Evolutionary conservation across 2,329 filamentous ascomycete genomes (phyloP), one percentile per base, ranked within the genome.

Genomic region (Nigrograna mackinnonii): DNA sequence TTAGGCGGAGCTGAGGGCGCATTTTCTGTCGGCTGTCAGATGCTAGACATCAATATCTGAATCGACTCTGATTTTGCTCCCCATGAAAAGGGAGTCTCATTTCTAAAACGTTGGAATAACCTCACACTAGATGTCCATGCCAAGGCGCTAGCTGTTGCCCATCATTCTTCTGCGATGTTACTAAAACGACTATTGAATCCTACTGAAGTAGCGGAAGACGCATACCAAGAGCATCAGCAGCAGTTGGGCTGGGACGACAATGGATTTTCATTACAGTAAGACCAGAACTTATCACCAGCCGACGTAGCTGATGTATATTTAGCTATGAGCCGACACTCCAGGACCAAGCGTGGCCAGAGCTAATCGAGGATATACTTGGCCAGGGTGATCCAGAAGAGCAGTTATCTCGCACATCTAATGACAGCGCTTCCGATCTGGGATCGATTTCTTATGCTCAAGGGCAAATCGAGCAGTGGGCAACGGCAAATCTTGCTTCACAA

Each of bases 131-230:
- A n/a, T n/a, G n/a, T n/a, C n/a, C n/a, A n/a, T 22, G 41, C 49
- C 46, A 53, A 57, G 46, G 30, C 37, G 33, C 44, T 48, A 47
- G 31, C 35, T 32, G n/a, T n/a, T 31, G 20, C n/a, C 22, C 36
- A 36, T 14, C 16, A 11, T 22, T 13, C 11, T 22, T 6, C 35
- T 20, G 55, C 57, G 53, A 16, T 16, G 7, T 55, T 49, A 14
- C 46, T 60, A 18, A 60, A 60, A 37, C 57, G 55, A 20, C 35
- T 60, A 22, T 41, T 61, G 22, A 59, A 59, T 35, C 41, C 50
- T 16, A 28, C 24, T 17, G 58, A 56, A 3, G 40, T 52, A 18
- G 33, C 26, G 9, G 35, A 43, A 5, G 20, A 40, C 14, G 18
- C 37, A 28, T 31, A 42, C n/a, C 9, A 24, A 16, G 20, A 24